Conservation (phyloP, 169 alveolate genomes). For the Eimeria praecox region DNA sequence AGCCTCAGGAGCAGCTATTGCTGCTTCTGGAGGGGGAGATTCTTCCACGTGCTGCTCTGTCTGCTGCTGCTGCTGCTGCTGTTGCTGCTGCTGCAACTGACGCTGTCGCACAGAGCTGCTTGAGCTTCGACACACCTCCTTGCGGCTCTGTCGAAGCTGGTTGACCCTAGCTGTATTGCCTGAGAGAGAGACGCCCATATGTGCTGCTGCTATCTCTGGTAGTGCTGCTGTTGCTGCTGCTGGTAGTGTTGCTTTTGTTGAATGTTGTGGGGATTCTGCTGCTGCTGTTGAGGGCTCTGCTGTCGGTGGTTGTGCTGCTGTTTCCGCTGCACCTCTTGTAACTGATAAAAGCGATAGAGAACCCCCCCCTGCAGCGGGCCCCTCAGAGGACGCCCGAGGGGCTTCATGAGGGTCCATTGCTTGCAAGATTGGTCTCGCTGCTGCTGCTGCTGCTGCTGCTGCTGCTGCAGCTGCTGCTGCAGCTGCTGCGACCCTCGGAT, state of each 20-base stretch:
- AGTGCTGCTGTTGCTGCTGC: not conserved
- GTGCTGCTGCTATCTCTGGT: conserved; percentile 6
- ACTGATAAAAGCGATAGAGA: not conserved
- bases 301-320: conserved; percentile 9
- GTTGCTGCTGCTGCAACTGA: conserved; percentile 41
- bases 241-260: not conserved
- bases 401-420: conserved; percentile 30
- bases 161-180: not conserved
- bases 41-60: not conserved
- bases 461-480: conserved; percentile 14
- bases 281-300: conserved; percentile 23
- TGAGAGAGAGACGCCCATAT: not conserved
- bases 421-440: not conserved
- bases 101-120: not conserved
- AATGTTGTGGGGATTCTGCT: not conserved
- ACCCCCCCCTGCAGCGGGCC: not conserved
- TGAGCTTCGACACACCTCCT: not conserved
- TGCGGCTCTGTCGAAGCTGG: conserved; percentile 13
- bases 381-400: not conserved
- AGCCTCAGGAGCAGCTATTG: not conserved
- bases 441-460: conserved; percentile 16
- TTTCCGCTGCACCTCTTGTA: not conserved
- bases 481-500: not conserved
- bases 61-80: conserved; percentile 17
- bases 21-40: conserved; percentile 21